Conservation (phyloP, 208 protist species). For the Trypanosoma platydactyli region DNA sequence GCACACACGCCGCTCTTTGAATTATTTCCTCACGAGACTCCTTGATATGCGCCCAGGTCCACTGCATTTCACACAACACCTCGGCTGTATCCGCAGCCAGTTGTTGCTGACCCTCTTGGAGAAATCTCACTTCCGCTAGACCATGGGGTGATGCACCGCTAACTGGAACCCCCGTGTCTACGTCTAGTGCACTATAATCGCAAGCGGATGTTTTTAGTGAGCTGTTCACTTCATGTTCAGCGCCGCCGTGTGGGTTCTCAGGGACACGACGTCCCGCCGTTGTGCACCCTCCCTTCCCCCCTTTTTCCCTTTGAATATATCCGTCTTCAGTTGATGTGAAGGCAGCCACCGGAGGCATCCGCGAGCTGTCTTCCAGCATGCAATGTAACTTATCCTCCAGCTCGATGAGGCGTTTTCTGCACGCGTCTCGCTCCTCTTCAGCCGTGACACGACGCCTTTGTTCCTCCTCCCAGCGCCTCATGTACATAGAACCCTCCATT, state of each 20-base stretch:
- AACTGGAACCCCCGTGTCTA: neutral
- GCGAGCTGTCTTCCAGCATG: neutral
- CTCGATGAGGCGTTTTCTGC: neutral
- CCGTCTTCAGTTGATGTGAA: neutral
- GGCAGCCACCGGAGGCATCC: no score
- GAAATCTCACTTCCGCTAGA: no score
- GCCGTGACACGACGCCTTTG: neutral
- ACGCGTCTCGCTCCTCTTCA: conserved; percentile 1
- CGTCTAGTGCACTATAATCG: neutral
- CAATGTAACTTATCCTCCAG: neutral
- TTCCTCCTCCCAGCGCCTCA: conserved; percentile 9
- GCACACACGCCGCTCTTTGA: neutral
- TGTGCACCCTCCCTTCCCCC: neutral
- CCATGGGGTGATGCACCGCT: neutral
- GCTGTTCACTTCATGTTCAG: neutral
- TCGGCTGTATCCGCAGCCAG: neutral
- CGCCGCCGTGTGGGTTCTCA: no score
- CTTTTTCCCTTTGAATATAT: neutral
- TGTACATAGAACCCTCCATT: neutral
- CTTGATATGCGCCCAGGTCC: neutral
- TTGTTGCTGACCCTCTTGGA: neutral
- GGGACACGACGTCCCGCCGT: neutral
- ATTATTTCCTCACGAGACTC: neutral
- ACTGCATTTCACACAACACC: neutral
- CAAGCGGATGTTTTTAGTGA: neutral